Percentiles rank a stretch among this genome's conserved stretches.
These are phyloP conservation scores for Syzygium jambos DNA, from an alignment of 345 rosid genomes.

Conservation along the genomic window DNA sequence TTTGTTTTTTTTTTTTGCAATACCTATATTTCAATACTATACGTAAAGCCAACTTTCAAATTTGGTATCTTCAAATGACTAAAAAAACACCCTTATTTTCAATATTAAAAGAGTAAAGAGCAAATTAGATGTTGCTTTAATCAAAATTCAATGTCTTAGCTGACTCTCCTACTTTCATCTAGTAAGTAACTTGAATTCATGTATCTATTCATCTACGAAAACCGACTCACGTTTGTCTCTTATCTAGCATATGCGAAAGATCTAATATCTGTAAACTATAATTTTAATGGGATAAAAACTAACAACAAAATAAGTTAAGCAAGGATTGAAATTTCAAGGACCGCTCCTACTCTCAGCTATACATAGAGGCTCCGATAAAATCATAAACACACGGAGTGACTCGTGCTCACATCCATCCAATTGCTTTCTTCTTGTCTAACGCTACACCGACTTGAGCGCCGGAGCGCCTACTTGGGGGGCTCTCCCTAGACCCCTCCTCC, in stretches of 20 bases:
- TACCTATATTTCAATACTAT: not conserved
- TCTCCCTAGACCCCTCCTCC: not conserved
- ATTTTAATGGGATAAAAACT: not conserved
- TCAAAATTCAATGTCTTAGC: not conserved
- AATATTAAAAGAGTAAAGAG: not conserved
- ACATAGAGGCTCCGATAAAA: not conserved
- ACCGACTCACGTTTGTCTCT: not conserved
- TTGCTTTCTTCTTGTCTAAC: not conserved
- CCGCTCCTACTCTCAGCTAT: not conserved
- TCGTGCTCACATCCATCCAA: not conserved
- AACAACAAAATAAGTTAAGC: not conserved
- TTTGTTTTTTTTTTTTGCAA: not conserved
- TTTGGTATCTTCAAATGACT: not conserved
- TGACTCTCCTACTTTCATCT: not conserved
- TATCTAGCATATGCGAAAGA: not conserved
- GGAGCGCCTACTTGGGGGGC: not conserved
- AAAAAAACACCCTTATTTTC: not conserved
- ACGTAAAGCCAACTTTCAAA: not conserved
- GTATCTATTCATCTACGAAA: not conserved
- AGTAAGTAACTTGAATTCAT: not conserved
- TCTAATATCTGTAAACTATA: not conserved
- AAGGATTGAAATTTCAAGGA: not conserved
- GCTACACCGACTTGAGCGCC: not conserved
- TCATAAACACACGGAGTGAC: not conserved
- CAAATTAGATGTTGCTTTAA: not conserved